phyloP scores from a whole-genome alignment of 164 flowering plant genomes.

The Hamamelis virginiana region DNA sequence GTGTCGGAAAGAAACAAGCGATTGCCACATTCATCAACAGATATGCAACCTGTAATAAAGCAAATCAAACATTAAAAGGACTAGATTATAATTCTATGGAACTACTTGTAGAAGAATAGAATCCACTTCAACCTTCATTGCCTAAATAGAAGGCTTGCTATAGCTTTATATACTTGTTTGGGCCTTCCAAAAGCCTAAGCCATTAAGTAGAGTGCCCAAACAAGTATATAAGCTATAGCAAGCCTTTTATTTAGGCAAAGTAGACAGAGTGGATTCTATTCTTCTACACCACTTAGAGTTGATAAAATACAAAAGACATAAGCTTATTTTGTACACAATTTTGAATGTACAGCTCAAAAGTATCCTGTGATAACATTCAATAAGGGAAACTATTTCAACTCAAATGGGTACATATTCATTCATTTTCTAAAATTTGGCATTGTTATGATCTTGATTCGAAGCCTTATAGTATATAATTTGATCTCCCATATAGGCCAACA shows the following conservation, averaged over 20 bases:
- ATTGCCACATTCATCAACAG: conserved; percentile 62
- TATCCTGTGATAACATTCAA: not conserved
- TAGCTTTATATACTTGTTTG: too few relatives aligned
- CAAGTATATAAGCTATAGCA: too few relatives aligned
- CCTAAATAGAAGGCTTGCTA: too few relatives aligned
- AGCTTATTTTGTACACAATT: not conserved
- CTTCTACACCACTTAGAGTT: too few relatives aligned
- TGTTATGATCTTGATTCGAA: not conserved
- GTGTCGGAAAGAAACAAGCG: conserved; percentile 83
- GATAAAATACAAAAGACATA: not conserved
- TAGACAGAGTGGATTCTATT: too few relatives aligned
- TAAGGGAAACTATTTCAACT: not conserved
- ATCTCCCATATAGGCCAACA: not conserved
- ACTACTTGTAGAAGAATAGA: too few relatives aligned
- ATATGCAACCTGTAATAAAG: conserved; percentile 62
- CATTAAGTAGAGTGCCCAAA: too few relatives aligned
- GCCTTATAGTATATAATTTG: not conserved
- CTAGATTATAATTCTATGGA: not conserved
- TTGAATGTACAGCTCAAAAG: not conserved
- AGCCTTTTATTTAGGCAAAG: too few relatives aligned
- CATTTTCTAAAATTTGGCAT: not conserved
- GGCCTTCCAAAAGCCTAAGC: too few relatives aligned
- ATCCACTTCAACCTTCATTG: too few relatives aligned
- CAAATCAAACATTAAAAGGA: not conserved
- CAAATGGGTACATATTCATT: not conserved